phyloP scores from a whole-genome alignment of 257 asterid genomes.

The Plectranthus barbatus region DNA sequence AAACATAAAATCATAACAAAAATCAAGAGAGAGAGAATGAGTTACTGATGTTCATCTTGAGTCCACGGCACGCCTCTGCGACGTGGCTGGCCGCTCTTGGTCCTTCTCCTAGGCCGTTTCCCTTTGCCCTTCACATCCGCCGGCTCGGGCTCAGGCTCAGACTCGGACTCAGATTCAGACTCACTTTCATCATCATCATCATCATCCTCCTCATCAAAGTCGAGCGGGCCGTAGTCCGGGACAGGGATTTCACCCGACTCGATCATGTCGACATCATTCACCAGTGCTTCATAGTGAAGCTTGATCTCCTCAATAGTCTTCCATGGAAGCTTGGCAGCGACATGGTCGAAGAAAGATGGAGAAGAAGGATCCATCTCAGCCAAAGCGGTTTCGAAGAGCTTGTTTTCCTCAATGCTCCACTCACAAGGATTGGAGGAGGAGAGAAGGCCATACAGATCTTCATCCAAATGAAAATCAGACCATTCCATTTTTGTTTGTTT shows the following conservation, averaged over 20 bases:
- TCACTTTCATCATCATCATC: not conserved
- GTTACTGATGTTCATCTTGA: slow-evolving; percentile 37
- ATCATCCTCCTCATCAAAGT: not conserved
- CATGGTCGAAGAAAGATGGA: slow-evolving; percentile 11
- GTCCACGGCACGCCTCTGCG: slow-evolving; percentile 36
- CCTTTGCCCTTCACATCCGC: not conserved
- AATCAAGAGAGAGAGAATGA: too few species aligned
- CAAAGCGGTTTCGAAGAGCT: slow-evolving; percentile 21
- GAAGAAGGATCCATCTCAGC: slow-evolving; percentile 10
- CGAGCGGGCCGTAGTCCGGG: slow-evolving; percentile 7
- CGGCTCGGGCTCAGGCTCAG: not conserved
- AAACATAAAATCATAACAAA: too few species aligned
- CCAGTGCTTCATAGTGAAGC: slow-evolving; percentile 16
- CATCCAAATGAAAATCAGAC: slow-evolving; percentile 8
- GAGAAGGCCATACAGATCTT: not conserved
- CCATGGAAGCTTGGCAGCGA: slow-evolving; percentile 20
- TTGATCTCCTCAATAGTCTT: slow-evolving; percentile 21
- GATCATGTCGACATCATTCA: slow-evolving; percentile 21
- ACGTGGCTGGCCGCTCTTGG: not conserved
- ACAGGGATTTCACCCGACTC: slow-evolving; percentile 14
- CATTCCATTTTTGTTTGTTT: slow-evolving; percentile 18
- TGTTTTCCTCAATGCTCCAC: slow-evolving; percentile 26
- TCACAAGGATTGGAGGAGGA: slow-evolving; percentile 7
- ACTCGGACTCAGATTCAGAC: not conserved
- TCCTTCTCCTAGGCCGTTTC: too few species aligned